Conservation (phyloP, 331 rosid genomes). For the Saraca asoca region DNA sequence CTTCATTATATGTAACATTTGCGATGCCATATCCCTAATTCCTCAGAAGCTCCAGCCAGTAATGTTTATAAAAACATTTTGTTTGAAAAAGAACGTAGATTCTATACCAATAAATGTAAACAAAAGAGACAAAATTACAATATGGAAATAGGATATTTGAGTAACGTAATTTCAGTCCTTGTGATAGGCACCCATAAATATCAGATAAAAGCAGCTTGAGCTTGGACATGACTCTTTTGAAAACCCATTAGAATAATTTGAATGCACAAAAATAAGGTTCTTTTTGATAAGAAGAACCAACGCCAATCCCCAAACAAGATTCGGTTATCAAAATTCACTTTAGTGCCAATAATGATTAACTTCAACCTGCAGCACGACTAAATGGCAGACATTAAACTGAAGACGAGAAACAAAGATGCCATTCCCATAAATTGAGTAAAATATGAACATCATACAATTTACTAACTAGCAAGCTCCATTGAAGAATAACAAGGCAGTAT, state of each 20-base stretch:
- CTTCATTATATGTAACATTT: not conserved
- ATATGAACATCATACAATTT: slow-evolving; percentile 27
- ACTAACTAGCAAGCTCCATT: slow-evolving; percentile 9
- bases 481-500: slow-evolving; percentile 29
- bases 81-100: slow-evolving; percentile 1
- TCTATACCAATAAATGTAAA: slow-evolving; percentile 20
- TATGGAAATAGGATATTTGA: not conserved
- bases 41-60: slow-evolving; percentile 1
- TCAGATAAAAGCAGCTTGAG: slow-evolving; percentile 14
- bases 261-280: not conserved
- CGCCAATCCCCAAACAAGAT: not conserved
- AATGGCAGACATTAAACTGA: not conserved
- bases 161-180: slow-evolving; percentile 12
- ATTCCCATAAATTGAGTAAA: slow-evolving; percentile 32
- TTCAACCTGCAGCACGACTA: slow-evolving; percentile 13
- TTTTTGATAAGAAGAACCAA: not conserved
- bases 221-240: slow-evolving; percentile 12
- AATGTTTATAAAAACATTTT: not conserved
- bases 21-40: slow-evolving; percentile 7
- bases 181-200: slow-evolving; percentile 2
- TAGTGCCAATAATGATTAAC: not conserved
- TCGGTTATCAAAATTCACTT: not conserved
- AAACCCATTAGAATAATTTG: slow-evolving; percentile 6
- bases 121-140: not conserved
- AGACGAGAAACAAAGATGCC: slow-evolving; percentile 16